These are phyloP conservation scores for Medakamo hakoo DNA, from an alignment of 139 green algal species.

Conservation along the genomic window DNA sequence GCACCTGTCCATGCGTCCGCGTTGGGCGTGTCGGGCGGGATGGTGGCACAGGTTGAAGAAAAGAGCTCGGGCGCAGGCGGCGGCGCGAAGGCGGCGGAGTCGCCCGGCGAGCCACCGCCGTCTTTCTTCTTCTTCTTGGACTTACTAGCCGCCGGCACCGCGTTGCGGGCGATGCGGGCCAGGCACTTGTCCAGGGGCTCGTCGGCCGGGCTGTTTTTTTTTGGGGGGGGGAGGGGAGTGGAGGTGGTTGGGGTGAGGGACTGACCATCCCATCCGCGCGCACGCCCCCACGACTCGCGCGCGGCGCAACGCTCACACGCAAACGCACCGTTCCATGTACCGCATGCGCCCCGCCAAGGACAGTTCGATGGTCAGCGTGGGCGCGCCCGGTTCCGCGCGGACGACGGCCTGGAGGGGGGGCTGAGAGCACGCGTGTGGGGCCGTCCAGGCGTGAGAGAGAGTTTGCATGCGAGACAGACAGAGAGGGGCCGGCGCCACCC, in stretches of 20 bases:
- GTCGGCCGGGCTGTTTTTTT: conserved; percentile 28
- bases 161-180: conserved; percentile 31
- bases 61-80: not conserved
- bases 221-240: not conserved
- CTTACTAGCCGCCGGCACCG: conserved; percentile 20
- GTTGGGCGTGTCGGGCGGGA: conserved; percentile 30
- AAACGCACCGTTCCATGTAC: conserved; percentile 38
- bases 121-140: conserved; percentile 15
- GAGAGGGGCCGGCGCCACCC: too few relatives aligned
- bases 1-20: conserved; percentile 42
- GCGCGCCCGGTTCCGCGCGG: conserved; percentile 9
- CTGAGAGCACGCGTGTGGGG: too few relatives aligned
- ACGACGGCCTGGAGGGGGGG: conserved; percentile 29
- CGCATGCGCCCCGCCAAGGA: conserved; percentile 28
- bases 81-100: not conserved
- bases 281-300: too few relatives aligned
- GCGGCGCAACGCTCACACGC: too few relatives aligned
- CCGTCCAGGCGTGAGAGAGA: too few relatives aligned
- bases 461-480: too few relatives aligned
- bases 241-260: not conserved
- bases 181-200: conserved; percentile 53
- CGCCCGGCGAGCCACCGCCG: not conserved
- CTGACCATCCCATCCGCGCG: not conserved
- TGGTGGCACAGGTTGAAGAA: conserved; percentile 7
- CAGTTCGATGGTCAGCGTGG: conserved; percentile 28